phyloP scores from a whole-genome alignment of 345 rosid genomes.

The Eucalyptus erythrocorys region DNA sequence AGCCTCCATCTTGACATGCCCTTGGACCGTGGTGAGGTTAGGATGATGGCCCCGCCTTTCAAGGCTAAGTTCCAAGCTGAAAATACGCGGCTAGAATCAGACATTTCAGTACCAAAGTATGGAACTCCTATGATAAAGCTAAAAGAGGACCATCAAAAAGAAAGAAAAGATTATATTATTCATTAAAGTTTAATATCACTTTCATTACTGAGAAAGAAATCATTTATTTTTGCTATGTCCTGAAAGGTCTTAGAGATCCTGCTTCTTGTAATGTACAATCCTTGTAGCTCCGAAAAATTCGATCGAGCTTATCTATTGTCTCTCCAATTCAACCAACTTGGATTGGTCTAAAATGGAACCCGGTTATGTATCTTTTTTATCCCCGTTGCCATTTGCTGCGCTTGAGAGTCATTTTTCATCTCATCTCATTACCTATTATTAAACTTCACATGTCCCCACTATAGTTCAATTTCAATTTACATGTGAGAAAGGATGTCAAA shows the following conservation, averaged over 20 bases:
- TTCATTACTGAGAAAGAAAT: background rate
- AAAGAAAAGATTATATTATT: background rate
- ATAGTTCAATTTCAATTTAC: background rate
- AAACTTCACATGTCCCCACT: background rate
- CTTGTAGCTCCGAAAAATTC: background rate
- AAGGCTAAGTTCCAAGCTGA: background rate
- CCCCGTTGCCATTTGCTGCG: background rate
- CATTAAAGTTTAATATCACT: background rate
- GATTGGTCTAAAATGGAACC: background rate
- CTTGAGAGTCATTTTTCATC: background rate
- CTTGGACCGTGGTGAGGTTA: background rate
- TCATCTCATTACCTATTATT: background rate
- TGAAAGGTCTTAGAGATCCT: background rate
- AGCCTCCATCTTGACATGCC: background rate
- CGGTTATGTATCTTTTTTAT: background rate
- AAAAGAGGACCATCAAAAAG: background rate
- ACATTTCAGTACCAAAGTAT: background rate
- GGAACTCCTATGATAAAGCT: background rate
- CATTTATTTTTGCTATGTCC: background rate
- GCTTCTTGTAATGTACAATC: background rate
- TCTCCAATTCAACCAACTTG: background rate
- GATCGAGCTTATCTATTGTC: background rate
- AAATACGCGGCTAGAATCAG: background rate
- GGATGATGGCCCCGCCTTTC: background rate
- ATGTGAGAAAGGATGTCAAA: background rate